Evolutionary conservation across 192 early-diverging fungal genomes (phyloP).

Genomic region (Gorgonomyces haynaldii): DNA sequence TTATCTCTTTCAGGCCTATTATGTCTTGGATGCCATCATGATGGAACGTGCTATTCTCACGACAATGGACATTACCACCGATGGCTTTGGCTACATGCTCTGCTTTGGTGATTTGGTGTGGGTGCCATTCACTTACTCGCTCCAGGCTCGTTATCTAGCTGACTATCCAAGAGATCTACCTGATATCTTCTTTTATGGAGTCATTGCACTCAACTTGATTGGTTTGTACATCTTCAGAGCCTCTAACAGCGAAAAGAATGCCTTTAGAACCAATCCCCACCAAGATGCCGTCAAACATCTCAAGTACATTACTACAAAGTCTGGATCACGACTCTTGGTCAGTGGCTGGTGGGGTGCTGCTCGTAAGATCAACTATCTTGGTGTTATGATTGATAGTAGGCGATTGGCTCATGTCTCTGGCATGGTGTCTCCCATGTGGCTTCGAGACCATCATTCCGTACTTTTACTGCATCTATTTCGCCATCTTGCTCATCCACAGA

Average conservation of each 20-base stretch:
- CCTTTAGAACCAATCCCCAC: conserved; percentile 56
- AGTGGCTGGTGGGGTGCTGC: conserved; percentile 93
- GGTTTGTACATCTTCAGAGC: conserved; percentile 81
- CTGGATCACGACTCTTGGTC: conserved; percentile 68
- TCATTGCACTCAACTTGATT: conserved; percentile 44
- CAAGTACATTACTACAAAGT: conserved; percentile 72
- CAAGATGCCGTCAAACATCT: conserved; percentile 39
- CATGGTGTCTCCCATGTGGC: conserved; percentile 83
- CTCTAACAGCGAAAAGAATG: conserved; percentile 85
- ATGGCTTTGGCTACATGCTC: conserved; percentile 78
- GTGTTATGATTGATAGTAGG: conserved; percentile 29
- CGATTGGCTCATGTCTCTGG: conserved; percentile 86
- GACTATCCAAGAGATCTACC: conserved; percentile 52
- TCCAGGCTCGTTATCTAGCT: conserved; percentile 82
- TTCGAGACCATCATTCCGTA: conserved; percentile 72
- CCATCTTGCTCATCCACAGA: conserved; percentile 79
- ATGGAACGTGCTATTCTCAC: conserved; percentile 76
- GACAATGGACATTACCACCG: conserved; percentile 96
- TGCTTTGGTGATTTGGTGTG: conserved; percentile 51
- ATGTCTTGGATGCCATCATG: conserved; percentile 77
- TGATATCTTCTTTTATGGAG: conserved; percentile 8
- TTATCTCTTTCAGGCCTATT: conserved; percentile 63
- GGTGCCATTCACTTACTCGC: conserved; percentile 81
- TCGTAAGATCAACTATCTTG: conserved; percentile 89
- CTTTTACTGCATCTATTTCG: conserved; percentile 91